phyloP scores from a whole-genome alignment of 495 filamentous ascomycete genomes.

The Niebla homalea region DNA sequence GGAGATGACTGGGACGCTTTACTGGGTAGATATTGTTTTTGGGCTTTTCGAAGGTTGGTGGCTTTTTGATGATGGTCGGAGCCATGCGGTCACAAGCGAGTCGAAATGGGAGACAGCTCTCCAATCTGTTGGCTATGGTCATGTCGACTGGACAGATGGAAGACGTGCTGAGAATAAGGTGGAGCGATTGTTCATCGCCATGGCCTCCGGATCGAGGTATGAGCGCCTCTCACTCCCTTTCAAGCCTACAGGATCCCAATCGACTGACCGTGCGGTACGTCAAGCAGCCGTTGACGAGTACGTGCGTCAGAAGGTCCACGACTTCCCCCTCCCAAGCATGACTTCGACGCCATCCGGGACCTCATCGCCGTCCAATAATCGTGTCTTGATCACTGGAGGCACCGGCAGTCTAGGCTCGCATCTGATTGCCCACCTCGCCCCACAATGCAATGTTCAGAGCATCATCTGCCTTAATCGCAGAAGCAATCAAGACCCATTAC shows the following conservation, averaged over 20 bases:
- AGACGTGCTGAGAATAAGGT: conserved; percentile 26
- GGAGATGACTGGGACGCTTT: conserved; percentile 27
- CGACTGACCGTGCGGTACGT: conserved; percentile 12
- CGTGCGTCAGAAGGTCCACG: not conserved
- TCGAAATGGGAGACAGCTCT: conserved; percentile 27
- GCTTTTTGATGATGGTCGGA: conserved; percentile 36
- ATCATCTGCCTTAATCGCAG: conserved; percentile 39
- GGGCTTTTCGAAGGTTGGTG: conserved; percentile 42
- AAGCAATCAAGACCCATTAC: conserved; percentile 11
- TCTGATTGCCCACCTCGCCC: conserved; percentile 27
- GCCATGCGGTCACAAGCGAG: conserved; percentile 27
- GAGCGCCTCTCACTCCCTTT: not conserved
- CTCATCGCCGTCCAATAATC: not conserved
- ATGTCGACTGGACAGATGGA: conserved; percentile 40
- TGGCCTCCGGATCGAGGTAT: conserved; percentile 25
- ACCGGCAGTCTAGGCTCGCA: conserved; percentile 40
- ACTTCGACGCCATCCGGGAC: not conserved
- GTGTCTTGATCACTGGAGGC: conserved; percentile 39
- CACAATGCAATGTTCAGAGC: conserved; percentile 19
- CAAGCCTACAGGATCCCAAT: not conserved
- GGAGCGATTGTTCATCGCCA: conserved; percentile 33
- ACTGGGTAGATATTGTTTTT: conserved; percentile 35
- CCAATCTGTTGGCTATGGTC: conserved; percentile 29
- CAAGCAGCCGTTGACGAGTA: conserved; percentile 14
- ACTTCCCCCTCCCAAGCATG: not conserved